These are phyloP conservation scores for Omphalotus olearius DNA, from an alignment of 1,284 basidiomycete species.

Conservation along the genomic window DNA sequence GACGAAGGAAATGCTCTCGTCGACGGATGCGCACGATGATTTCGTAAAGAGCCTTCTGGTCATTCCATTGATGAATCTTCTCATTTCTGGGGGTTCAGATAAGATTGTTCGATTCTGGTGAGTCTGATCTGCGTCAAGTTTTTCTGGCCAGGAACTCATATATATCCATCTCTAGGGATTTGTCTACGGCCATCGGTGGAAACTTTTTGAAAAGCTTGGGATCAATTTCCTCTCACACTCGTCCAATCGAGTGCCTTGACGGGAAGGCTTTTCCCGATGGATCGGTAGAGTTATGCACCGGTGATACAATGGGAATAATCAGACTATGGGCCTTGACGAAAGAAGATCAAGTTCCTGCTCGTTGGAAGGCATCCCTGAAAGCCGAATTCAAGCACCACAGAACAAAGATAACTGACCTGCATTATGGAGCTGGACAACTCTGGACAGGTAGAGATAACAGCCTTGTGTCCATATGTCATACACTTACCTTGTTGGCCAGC, in stretches of 20 bases:
- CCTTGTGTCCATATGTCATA: background rate
- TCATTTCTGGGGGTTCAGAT: slow-evolving; percentile 90
- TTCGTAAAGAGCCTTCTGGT: slow-evolving; percentile 83
- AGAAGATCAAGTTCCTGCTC: slow-evolving; percentile 34
- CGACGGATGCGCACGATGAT: slow-evolving; percentile 77
- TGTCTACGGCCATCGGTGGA: slow-evolving; percentile 38
- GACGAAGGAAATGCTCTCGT: slow-evolving; percentile 67
- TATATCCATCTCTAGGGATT: slow-evolving; percentile 46
- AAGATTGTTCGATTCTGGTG: slow-evolving; percentile 88
- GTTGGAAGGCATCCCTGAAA: slow-evolving; percentile 51
- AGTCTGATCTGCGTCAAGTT: slow-evolving; percentile 11
- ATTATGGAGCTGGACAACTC: slow-evolving; percentile 60
- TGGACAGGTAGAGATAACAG: slow-evolving; percentile 74
- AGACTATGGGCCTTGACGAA: slow-evolving; percentile 68
- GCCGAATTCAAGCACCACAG: slow-evolving; percentile 69
- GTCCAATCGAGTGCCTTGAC: slow-evolving; percentile 65
- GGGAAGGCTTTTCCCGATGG: slow-evolving; percentile 40
- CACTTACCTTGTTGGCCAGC: slow-evolving; percentile 39
- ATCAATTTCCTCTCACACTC: slow-evolving; percentile 69
- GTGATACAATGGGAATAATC: slow-evolving; percentile 84
- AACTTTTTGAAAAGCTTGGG: slow-evolving; percentile 50
- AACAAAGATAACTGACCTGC: slow-evolving; percentile 76
- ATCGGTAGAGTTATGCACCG: slow-evolving; percentile 63
- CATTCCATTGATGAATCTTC: slow-evolving; percentile 56
- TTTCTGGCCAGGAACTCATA: background rate